phyloP scores from a whole-genome alignment of 73 alveolate genomes.

The Tetrahymena borealis region DNA sequence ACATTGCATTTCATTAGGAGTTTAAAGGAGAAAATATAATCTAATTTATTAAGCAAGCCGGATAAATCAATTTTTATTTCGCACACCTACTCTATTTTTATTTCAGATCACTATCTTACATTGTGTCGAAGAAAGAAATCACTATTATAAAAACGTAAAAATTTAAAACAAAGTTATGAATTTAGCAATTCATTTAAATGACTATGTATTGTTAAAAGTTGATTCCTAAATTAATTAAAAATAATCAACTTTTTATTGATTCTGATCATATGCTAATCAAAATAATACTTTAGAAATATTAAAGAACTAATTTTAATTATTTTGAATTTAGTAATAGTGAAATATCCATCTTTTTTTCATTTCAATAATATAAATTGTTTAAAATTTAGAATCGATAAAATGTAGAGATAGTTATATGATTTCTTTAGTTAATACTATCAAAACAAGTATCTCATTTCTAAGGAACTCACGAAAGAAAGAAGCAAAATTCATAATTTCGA shows the following conservation, averaged over 20 bases:
- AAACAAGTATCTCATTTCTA: not conserved
- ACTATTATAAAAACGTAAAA: not conserved
- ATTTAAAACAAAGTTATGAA: too few species aligned
- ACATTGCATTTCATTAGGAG: not conserved
- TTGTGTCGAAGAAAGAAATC: not conserved
- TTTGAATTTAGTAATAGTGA: too few species aligned
- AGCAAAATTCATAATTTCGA: not conserved
- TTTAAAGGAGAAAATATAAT: slow-evolving; percentile 2
- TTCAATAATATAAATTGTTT: too few species aligned
- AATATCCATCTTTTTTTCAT: too few species aligned
- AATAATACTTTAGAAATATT: too few species aligned
- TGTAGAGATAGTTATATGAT: not conserved
- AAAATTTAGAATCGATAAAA: not conserved
- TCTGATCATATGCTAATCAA: not conserved
- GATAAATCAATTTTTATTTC: slow-evolving; percentile 19
- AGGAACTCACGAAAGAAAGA: not conserved
- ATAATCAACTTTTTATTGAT: not conserved
- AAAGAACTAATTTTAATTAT: too few species aligned
- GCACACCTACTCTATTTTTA: slow-evolving; percentile 30
- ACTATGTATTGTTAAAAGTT: not conserved
- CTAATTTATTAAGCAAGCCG: slow-evolving; percentile 4
- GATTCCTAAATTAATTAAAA: not conserved
- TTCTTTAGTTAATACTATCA: not conserved
- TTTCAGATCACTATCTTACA: slow-evolving; percentile 11
- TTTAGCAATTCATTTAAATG: too few species aligned